These are phyloP conservation scores for Leersia perrieri DNA, from an alignment of 176 grass and related monocot genomes.

Conservation along the genomic window DNA sequence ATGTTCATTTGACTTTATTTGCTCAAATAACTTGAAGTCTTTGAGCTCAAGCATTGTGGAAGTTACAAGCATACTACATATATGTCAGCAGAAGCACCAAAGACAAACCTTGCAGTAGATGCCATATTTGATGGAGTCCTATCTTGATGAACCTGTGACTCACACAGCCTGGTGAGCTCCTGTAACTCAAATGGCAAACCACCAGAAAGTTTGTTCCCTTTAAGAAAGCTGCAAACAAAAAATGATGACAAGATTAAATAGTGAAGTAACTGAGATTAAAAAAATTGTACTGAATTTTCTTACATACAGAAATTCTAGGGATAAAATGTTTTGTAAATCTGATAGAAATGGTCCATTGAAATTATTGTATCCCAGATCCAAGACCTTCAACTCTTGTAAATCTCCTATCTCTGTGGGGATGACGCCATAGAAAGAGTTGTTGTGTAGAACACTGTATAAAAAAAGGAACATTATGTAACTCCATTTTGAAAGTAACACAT, in stretches of 20 bases:
- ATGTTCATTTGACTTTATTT: background rate
- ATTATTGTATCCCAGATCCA: conserved; percentile 61
- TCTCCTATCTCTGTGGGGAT: conserved; percentile 49
- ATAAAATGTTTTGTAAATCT: conserved; percentile 33
- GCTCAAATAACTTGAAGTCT: background rate
- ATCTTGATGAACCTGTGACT: conserved; percentile 26
- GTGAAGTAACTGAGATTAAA: background rate
- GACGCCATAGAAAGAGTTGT: conserved; percentile 52
- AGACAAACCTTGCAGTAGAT: conserved; percentile 27
- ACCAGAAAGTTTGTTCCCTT: conserved; percentile 44
- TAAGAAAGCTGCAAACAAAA: conserved; percentile 38
- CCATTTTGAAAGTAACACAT: background rate
- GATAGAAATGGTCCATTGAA: conserved; percentile 47
- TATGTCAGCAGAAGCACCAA: background rate
- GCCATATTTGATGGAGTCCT: conserved; percentile 13
- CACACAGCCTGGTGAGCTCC: conserved; percentile 14
- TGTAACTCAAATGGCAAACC: conserved; percentile 12
- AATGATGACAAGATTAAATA: background rate
- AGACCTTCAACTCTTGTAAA: conserved; percentile 38
- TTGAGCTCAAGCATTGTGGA: background rate
- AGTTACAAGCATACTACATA: background rate
- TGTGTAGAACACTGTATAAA: conserved; percentile 45
- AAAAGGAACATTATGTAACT: background rate
- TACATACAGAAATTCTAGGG: conserved; percentile 49
- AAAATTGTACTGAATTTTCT: background rate